Percentiles rank a stretch among this genome's conserved stretches.
Evolutionary conservation across 2,329 filamentous ascomycete genomes (phyloP).

Genomic region (Ploettnerulaceae sp.): DNA sequence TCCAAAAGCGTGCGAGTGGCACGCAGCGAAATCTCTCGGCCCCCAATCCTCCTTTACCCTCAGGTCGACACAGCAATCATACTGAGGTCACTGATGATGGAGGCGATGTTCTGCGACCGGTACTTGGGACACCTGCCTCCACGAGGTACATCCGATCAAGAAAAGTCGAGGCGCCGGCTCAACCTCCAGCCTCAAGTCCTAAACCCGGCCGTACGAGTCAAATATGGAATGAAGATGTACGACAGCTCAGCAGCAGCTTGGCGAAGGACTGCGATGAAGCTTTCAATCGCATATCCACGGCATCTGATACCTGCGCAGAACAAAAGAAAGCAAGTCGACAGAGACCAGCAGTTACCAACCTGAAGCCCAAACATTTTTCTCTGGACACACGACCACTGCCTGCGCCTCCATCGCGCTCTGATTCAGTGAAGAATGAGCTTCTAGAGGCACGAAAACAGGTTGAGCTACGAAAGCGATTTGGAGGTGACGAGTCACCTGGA

Average conservation of each 20-base stretch:
- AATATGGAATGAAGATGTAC: conserved; percentile 67
- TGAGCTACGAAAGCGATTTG: conserved; percentile 27
- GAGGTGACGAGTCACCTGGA: conserved; percentile 36
- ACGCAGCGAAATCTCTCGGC: conserved; percentile 12
- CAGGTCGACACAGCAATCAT: conserved; percentile 22
- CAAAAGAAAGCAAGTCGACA: neutral
- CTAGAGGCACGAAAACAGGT: conserved; percentile 30
- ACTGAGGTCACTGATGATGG: conserved; percentile 25
- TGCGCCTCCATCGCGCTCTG: conserved; percentile 28
- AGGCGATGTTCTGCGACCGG: conserved; percentile 16
- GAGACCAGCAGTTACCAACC: neutral
- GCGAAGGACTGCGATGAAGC: conserved; percentile 89
- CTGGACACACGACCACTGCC: conserved; percentile 31
- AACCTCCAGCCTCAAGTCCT: conserved; percentile 6
- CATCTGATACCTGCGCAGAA: conserved; percentile 3
- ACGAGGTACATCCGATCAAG: conserved; percentile 31
- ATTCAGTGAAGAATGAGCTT: conserved; percentile 31
- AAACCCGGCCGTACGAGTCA: conserved; percentile 22
- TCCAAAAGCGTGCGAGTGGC: conserved; percentile 34
- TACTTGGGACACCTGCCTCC: conserved; percentile 17
- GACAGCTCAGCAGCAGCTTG: conserved; percentile 78
- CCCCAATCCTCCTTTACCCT: neutral
- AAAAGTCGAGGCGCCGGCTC: conserved; percentile 18
- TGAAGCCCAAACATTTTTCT: conserved; percentile 15
- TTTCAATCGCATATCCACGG: conserved; percentile 65